phyloP scores from a whole-genome alignment of 73 alveolate species.

The Loxodes magnus region DNA sequence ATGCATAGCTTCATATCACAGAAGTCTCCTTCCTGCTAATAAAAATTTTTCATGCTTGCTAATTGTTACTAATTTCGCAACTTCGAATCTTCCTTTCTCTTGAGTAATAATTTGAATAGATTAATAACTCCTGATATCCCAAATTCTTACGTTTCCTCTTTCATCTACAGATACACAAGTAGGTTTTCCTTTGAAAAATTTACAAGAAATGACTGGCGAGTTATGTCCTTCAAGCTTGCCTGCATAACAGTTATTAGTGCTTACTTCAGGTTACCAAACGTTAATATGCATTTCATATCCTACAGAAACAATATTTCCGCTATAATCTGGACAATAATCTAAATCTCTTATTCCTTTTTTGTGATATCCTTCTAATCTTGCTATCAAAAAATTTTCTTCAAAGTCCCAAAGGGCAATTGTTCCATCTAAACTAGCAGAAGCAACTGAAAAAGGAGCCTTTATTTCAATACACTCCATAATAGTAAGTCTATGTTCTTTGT shows the following conservation, averaged over 20 bases:
- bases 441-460: conserved; percentile 60
- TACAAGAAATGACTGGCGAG: conserved; percentile 74
- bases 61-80: conserved; percentile 33
- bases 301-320: conserved; percentile 63
- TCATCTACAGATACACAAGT: conserved; percentile 86
- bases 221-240: conserved; percentile 88
- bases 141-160: conserved; percentile 74
- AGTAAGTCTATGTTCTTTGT: conserved; percentile 63
- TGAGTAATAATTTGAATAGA: conserved; percentile 69
- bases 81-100: conserved; percentile 54
- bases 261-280: conserved; percentile 88
- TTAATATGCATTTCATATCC: conserved; percentile 75
- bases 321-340: conserved; percentile 55
- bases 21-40: conserved; percentile 55
- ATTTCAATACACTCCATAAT: conserved; percentile 82
- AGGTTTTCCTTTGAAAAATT: conserved; percentile 65
- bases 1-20: conserved; percentile 45
- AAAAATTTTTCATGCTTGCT: conserved; percentile 40
- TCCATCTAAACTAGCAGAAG: conserved; percentile 86
- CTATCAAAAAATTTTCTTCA: conserved; percentile 61
- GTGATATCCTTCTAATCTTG: conserved; percentile 56
- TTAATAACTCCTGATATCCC: conserved; percentile 74
- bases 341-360: conserved; percentile 55
- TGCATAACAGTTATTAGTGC: conserved; percentile 65
- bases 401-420: conserved; percentile 65